Conservation (phyloP, 495 filamentous ascomycete species). For the Xylaria scruposa region DNA sequence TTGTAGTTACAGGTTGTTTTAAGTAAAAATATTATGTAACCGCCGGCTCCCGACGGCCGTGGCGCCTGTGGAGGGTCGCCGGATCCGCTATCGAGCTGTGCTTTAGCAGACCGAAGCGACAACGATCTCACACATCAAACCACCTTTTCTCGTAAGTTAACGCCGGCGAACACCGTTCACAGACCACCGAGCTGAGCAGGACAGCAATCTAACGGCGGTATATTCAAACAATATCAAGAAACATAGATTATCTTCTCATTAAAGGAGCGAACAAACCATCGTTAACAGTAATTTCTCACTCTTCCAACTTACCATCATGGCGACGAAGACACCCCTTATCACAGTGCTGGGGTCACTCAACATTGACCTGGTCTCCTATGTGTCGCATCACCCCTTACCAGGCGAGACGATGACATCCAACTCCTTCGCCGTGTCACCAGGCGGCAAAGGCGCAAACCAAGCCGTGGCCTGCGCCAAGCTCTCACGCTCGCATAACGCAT, state of each 20-base stretch:
- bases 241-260: background rate
- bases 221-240: conserved; percentile 1
- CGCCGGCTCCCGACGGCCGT: conserved; percentile 17
- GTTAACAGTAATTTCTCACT: background rate
- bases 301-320: conserved; percentile 29
- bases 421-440: conserved; percentile 78
- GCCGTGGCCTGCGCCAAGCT: conserved; percentile 74
- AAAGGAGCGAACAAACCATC: background rate
- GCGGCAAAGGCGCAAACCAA: conserved; percentile 97
- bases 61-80: conserved; percentile 29
- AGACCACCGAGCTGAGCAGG: background rate
- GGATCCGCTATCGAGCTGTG: conserved; percentile 35
- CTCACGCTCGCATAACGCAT: conserved; percentile 41
- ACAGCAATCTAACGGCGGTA: background rate
- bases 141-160: background rate
- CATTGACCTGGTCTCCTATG: conserved; percentile 86
- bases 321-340: conserved; percentile 61
- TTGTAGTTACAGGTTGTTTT: background rate
- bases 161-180: background rate
- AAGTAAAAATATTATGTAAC: background rate
- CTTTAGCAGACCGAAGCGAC: conserved; percentile 27
- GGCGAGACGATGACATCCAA: conserved; percentile 89
- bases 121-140: conserved; percentile 15
- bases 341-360: conserved; percentile 92
- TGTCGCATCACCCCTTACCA: conserved; percentile 77